phyloP scores from a whole-genome alignment of 2,329 filamentous ascomycete species.

The Phialophora tarda region DNA sequence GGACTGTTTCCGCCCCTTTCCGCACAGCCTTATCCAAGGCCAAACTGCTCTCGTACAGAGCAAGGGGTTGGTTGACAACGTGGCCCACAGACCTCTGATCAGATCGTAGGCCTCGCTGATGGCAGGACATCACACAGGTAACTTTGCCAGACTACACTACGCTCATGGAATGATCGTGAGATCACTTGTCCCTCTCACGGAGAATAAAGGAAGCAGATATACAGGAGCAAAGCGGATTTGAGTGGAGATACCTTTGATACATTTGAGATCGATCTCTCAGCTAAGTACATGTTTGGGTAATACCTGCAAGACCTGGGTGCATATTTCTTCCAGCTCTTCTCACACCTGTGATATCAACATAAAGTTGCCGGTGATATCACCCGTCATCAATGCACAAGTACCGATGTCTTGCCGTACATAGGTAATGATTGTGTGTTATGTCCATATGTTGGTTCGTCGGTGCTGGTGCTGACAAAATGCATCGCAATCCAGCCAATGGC shows the following conservation, averaged over 20 bases:
- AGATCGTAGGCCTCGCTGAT: neutral
- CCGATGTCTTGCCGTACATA: constrained; percentile 26
- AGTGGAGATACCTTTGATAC: constrained; percentile 11
- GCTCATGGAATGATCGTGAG: neutral
- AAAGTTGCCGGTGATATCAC: constrained; percentile 19
- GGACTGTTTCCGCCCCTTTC: neutral
- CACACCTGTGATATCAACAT: constrained; percentile 25
- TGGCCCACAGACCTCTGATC: neutral
- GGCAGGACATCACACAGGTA: neutral
- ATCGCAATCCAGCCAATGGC: constrained; percentile 21
- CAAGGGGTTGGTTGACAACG: neutral
- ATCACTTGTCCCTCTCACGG: neutral
- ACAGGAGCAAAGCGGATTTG: neutral
- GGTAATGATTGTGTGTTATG: constrained; percentile 21
- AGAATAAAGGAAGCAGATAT: neutral
- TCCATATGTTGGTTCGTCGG: constrained; percentile 9
- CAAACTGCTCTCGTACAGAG: neutral
- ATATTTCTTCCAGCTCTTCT: constrained; percentile 21
- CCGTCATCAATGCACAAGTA: constrained; percentile 27
- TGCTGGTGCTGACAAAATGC: constrained; percentile 19
- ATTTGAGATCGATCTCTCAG: constrained; percentile 18
- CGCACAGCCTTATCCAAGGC: neutral
- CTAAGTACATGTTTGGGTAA: constrained; percentile 22
- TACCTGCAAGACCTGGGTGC: constrained; percentile 23
- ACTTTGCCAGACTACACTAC: neutral